Evolutionary conservation across 371 early-diverging fungal species (phyloP).

Genomic region (Apophysomyces ossiformis): DNA sequence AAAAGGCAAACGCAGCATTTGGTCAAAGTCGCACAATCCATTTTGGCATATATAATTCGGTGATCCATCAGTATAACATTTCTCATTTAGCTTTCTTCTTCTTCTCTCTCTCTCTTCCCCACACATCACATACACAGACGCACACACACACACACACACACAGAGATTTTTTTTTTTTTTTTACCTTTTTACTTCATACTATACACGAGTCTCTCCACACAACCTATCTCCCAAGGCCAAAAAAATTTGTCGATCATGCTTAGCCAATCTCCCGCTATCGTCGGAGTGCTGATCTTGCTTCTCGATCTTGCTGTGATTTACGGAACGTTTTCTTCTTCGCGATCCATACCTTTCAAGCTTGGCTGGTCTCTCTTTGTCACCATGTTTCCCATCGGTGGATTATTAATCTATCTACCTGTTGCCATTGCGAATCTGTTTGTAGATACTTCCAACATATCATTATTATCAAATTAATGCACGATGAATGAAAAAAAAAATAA

Average conservation of each 20-base stretch:
- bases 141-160: background rate
- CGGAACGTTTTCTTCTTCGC: constrained; percentile 9
- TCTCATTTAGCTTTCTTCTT: background rate
- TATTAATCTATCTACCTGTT: constrained; percentile 12
- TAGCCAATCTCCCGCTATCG: constrained; percentile 10
- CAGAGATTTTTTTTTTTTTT: no score
- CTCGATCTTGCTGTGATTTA: constrained; percentile 13
- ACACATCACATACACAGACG: constrained; percentile 1
- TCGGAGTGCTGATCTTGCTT: constrained; percentile 13
- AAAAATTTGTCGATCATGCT: background rate
- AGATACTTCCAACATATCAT: background rate
- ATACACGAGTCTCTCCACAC: background rate
- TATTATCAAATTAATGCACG: background rate
- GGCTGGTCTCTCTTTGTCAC: constrained; percentile 12
- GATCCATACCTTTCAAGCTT: constrained; percentile 16
- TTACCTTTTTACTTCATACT: background rate
- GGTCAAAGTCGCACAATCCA: constrained; percentile 3
- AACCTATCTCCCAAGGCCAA: no score
- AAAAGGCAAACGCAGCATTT: background rate
- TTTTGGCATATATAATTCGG: background rate
- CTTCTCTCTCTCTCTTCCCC: background rate
- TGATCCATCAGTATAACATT: background rate
- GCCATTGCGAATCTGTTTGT: background rate
- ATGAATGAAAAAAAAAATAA: background rate
- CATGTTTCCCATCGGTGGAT: constrained; percentile 13